A percentile compares a stretch with the other conserved stretches of the same genome.
phyloP scores from a whole-genome alignment of 2,329 filamentous ascomycete genomes.

The Microdochium nivale region DNA sequence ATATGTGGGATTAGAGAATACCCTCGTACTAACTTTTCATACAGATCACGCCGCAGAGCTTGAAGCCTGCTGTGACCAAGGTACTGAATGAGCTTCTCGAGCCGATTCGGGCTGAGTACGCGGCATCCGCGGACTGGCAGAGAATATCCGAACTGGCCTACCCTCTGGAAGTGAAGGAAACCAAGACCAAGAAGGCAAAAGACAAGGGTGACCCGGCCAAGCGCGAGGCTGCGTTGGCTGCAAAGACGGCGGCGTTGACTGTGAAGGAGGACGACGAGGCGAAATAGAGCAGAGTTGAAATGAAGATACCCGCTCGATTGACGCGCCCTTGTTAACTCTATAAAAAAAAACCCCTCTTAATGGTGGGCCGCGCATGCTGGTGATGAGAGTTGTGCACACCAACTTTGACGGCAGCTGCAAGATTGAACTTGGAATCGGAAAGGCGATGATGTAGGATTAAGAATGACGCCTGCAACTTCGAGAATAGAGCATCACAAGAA shows the following conservation, averaged over 20 bases:
- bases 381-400: no score
- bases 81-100: slow-evolving; percentile 66
- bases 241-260: slow-evolving; percentile 10
- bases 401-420: no score
- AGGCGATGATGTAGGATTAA: no score
- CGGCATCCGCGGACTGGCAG: slow-evolving; percentile 71
- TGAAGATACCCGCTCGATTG: background rate
- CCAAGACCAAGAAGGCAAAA: slow-evolving; percentile 72
- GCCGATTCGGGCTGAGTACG: slow-evolving; percentile 69
- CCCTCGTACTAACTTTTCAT: slow-evolving; percentile 8
- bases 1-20: background rate
- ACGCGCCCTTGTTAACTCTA: background rate
- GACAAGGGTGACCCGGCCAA: slow-evolving; percentile 48
- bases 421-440: no score
- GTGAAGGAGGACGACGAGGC: slow-evolving; percentile 7
- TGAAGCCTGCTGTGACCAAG: slow-evolving; percentile 76
- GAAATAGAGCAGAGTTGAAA: background rate
- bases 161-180: slow-evolving; percentile 58
- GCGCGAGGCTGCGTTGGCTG: slow-evolving; percentile 12
- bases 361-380: no score
- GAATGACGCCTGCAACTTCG: no score
- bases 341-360: no score
- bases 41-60: slow-evolving; percentile 71
- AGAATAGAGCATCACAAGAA: no score
- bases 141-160: slow-evolving; percentile 71